These are phyloP conservation scores for Elsinoe perseae DNA, from an alignment of 2,329 filamentous ascomycete species.

Conservation along the genomic window DNA sequence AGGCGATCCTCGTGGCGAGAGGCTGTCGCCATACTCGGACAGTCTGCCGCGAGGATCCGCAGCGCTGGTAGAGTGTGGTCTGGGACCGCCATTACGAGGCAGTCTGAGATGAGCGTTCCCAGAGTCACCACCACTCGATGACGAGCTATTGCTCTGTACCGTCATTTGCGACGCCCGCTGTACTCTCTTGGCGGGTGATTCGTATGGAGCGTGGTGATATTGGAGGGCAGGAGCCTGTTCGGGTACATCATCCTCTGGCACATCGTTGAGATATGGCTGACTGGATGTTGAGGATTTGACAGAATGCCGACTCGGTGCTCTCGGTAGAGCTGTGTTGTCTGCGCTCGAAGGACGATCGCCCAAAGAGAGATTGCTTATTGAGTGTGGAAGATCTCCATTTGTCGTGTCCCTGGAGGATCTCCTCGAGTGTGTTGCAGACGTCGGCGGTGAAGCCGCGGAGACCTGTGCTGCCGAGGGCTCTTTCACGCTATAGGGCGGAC, in stretches of 20 bases:
- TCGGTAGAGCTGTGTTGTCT: not conserved
- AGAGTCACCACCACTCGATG: slow-evolving; percentile 22
- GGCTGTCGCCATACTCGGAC: slow-evolving; percentile 37
- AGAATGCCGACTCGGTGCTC: slow-evolving; percentile 13
- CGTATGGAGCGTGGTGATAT: slow-evolving; percentile 45
- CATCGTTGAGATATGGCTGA: slow-evolving; percentile 15
- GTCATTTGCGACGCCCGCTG: slow-evolving; percentile 28
- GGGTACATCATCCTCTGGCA: slow-evolving; percentile 25
- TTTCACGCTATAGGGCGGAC: slow-evolving; percentile 25
- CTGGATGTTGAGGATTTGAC: slow-evolving; percentile 15
- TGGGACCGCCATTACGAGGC: slow-evolving; percentile 51
- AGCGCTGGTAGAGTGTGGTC: slow-evolving; percentile 72
- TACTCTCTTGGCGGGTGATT: slow-evolving; percentile 25
- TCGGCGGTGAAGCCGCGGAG: slow-evolving; percentile 9
- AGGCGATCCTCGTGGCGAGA: slow-evolving; percentile 34
- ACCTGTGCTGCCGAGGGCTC: slow-evolving; percentile 25
- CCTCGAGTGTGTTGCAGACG: slow-evolving; percentile 13
- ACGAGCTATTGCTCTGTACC: slow-evolving; percentile 25
- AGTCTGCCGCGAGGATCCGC: slow-evolving; percentile 63
- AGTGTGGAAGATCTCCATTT: slow-evolving; percentile 11
- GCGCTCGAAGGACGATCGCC: slow-evolving; percentile 8
- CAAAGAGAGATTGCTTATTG: slow-evolving; percentile 18
- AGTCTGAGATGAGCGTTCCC: slow-evolving; percentile 25
- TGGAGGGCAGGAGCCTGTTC: slow-evolving; percentile 36
- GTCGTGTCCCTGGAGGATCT: slow-evolving; percentile 14